Percentiles rank a stretch among this genome's conserved stretches.
Conservation (phyloP, 2,329 filamentous ascomycete species). For the Penicillium sp. region DNA sequence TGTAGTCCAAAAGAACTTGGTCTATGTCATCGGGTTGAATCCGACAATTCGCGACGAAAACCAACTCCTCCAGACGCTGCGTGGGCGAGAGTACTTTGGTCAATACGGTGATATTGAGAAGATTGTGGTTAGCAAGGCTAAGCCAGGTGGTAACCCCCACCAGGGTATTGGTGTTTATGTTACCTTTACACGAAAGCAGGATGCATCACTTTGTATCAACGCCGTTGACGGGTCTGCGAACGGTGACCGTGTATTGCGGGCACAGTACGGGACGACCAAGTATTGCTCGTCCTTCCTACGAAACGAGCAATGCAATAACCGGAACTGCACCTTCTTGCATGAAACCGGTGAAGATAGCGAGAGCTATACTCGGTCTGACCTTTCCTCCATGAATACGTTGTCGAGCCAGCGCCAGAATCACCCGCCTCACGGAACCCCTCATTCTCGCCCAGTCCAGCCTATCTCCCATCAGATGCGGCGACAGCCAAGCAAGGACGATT, state of each 20-base stretch:
- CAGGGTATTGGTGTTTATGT: constrained; percentile 96
- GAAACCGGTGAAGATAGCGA: constrained; percentile 98
- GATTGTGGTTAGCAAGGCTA: constrained; percentile 96
- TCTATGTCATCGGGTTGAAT: constrained; percentile 94
- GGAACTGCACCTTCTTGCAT: constrained; percentile 97
- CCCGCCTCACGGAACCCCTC: constrained; percentile 49
- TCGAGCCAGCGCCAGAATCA: constrained; percentile 75
- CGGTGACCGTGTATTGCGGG: constrained; percentile 78
- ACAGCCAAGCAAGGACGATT: constrained; percentile 75
- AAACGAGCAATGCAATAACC: constrained; percentile 91
- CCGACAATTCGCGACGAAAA: constrained; percentile 92
- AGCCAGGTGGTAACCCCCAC: constrained; percentile 70
- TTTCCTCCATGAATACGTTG: constrained; percentile 92
- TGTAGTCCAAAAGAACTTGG: constrained; percentile 97
- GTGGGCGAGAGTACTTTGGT: constrained; percentile 91
- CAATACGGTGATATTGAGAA: constrained; percentile 99
- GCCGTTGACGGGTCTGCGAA: constrained; percentile 93
- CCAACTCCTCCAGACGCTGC: constrained; percentile 78
- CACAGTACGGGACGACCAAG: constrained; percentile 88
- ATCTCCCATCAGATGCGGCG: constrained; percentile 68
- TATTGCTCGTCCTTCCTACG: constrained; percentile 97
- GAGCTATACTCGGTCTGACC: constrained; percentile 90
- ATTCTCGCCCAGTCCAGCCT: constrained; percentile 56
- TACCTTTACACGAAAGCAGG: constrained; percentile 91
- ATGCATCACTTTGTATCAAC: constrained; percentile 85